Base-by-base conservation (phyloP, 305 asterid genomes). In the Fraxinus platypoda region DNA sequence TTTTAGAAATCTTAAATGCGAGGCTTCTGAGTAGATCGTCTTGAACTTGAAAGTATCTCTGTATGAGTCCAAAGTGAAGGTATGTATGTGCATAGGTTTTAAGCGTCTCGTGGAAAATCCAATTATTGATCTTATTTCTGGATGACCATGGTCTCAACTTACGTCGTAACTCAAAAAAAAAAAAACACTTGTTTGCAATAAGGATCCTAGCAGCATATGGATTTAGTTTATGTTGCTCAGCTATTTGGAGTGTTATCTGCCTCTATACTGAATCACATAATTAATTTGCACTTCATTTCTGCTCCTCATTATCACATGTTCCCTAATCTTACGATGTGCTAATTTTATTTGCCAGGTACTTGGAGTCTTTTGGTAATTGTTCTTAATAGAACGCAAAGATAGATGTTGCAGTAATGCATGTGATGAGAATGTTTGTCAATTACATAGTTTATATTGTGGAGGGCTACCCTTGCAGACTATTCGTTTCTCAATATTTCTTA, bases 321-420 rank as follows among this genome's bases (percentile, higher is more conserved):
- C 34, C n/a, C n/a, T 30, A 1, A 26, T 25, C 35, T 77, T 49
- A 54, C 35, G 4, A 9, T 25, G 54, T 30, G 26, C 62, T 64
- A 25, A 73, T n/a, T n/a, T 19, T 17, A 68, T 83, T 35, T 74
- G 6, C 74, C 87, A 93, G 97, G 81, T 87, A 0, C 64, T 90
- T n/a, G 97, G 97, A 81, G 91, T 95, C 0, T 75, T 89, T 62
- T 93, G 97, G 97, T 92, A 93, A 52, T 80, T 93, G 78, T 85
- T 90, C 83, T 85, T 95, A 28, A 68, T 93, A 31, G 97, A 93
- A 23, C 92, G 94, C 8, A 85, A 62, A 87, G 91, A 91, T 79
- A 49, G 34, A 8, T 92, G 97, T 81, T 92, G 97, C 97, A 82
- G 87, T 3, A 72, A 4, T 1, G 91, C 88, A 2, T 93, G 97